These are phyloP conservation scores for Kluyveromyces wickerhamii DNA, from an alignment of 805 yeast species.

Conservation along the genomic window DNA sequence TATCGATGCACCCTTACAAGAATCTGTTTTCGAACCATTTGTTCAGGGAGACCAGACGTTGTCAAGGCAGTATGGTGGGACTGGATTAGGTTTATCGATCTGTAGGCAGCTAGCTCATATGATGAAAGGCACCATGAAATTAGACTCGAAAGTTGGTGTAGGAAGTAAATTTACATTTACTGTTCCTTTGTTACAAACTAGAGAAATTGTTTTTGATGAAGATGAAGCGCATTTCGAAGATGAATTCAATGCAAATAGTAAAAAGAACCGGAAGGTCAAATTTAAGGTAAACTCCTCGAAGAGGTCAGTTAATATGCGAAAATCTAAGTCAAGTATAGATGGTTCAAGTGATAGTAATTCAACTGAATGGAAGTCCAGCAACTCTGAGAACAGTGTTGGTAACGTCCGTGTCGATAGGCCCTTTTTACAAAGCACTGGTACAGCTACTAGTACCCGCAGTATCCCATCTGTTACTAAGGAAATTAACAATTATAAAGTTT, in stretches of 20 bases:
- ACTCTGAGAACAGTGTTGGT: slow-evolving; percentile 11
- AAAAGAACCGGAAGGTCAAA: slow-evolving; percentile 39
- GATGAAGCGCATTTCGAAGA: slow-evolving; percentile 47
- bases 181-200: slow-evolving; percentile 60
- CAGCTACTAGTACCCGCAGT: slow-evolving; percentile 28
- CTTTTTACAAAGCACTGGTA: slow-evolving; percentile 33
- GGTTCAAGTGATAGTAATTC: slow-evolving; percentile 1
- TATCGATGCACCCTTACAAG: slow-evolving; percentile 72
- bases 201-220: slow-evolving; percentile 26
- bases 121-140: slow-evolving; percentile 80
- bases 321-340: slow-evolving; percentile 16
- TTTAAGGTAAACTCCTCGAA: slow-evolving; percentile 26
- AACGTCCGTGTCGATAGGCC: slow-evolving; percentile 26
- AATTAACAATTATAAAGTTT: slow-evolving; percentile 33
- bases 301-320: slow-evolving; percentile 16
- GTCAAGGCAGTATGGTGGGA: slow-evolving; percentile 89
- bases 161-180: slow-evolving; percentile 82
- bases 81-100: slow-evolving; percentile 85
- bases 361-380: slow-evolving; percentile 4
- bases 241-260: slow-evolving; percentile 53
- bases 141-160: slow-evolving; percentile 66
- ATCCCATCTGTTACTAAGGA: slow-evolving; percentile 20
- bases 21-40: slow-evolving; percentile 88
- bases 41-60: slow-evolving; percentile 95
- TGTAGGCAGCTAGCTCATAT: slow-evolving; percentile 84